A percentile compares a stretch with the other conserved stretches of the same genome.
These are phyloP conservation scores for Taiozyma onychis DNA, from an alignment of 1,139 yeast species.

Conservation along the genomic window DNA sequence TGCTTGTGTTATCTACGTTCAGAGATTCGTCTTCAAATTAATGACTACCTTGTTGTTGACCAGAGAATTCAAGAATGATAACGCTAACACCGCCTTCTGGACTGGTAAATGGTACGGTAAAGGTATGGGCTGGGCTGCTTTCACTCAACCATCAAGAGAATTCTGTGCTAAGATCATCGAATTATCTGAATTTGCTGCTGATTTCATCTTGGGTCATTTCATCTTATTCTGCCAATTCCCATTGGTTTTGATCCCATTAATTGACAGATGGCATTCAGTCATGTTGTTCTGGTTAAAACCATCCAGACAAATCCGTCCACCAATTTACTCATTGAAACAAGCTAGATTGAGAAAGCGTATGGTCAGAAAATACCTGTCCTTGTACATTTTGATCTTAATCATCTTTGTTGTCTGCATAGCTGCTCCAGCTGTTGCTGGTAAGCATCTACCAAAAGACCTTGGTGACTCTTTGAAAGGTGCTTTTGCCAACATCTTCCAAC, in stretches of 20 bases:
- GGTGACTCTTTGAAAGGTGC: slow-evolving; percentile 38
- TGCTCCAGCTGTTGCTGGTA: slow-evolving; percentile 80
- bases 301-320: slow-evolving; percentile 96
- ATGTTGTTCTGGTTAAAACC: slow-evolving; percentile 99
- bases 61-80: slow-evolving; percentile 96
- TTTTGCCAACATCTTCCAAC: slow-evolving; percentile 78
- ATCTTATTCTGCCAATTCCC: slow-evolving; percentile 89
- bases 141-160: slow-evolving; percentile 96
- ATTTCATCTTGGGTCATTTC: slow-evolving; percentile 86
- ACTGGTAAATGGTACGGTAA: slow-evolving; percentile 98
- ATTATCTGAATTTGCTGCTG: slow-evolving; percentile 95
- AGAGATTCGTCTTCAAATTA: slow-evolving; percentile 83
- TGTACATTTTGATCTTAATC: slow-evolving; percentile 67
- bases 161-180: slow-evolving; percentile 91
- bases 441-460: slow-evolving; percentile 30
- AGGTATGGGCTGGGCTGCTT: slow-evolving; percentile 92
- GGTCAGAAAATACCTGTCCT: slow-evolving; percentile 89
- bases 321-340: slow-evolving; percentile 95
- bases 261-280: slow-evolving; percentile 98
- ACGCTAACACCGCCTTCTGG: slow-evolving; percentile 98
- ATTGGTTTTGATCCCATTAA: slow-evolving; percentile 72
- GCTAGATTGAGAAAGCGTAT: slow-evolving; percentile 97
- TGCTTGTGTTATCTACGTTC: slow-evolving; percentile 77
- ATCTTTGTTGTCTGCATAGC: slow-evolving; percentile 73
- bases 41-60: slow-evolving; percentile 77